Base-by-base conservation (phyloP, 441 rosid species). In the Viola pubescens region DNA sequence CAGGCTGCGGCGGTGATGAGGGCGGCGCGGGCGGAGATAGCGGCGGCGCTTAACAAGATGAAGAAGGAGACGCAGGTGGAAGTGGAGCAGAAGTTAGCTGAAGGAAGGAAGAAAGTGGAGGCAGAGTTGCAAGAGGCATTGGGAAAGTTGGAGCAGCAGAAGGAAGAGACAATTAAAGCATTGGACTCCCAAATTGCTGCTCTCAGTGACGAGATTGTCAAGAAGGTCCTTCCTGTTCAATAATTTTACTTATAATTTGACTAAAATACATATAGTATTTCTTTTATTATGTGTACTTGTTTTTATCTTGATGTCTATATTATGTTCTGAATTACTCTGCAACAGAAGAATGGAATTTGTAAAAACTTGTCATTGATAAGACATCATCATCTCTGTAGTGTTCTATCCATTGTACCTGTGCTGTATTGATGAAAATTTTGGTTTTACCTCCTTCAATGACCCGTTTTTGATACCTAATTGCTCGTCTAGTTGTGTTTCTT, bases 41-140 rank as follows among this genome's bases (percentile, higher is more conserved):
- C 98, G 9, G 94, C 92, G 9, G 89, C 94, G 0, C 78, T 87
- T 59, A 86, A 73, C 68, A 83, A 86, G 79, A 89, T 84, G 96
- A 86, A 87, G 90, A 82, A 87, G 77, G 97, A 92, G 76, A 89
- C 94, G 0, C 84, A 85, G 81, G 79, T 58, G 67, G 97, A 85
- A 61, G 73, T 92, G 39, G 97, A 89, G 58, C 61, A 64, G 79
- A 83, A 79, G 63, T 44, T 82, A 57, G 80, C 68, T 4, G 89
- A 73, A 13, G 95, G 85, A 42, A 80, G 85, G 82, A 78, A 77
- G 83, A 85, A 81, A 67, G 77, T 89, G 51, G 98, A 92, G 73
- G 88, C 70, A 4, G 97, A 92, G 69, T 56, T 89, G 66, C 77
- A 77, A 53, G 95, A 89, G 60, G 98, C 95, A 0, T 49, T 89